Evolutionary conservation across 257 asterid genomes (phyloP).

Genomic region (Primulina eburnea): DNA sequence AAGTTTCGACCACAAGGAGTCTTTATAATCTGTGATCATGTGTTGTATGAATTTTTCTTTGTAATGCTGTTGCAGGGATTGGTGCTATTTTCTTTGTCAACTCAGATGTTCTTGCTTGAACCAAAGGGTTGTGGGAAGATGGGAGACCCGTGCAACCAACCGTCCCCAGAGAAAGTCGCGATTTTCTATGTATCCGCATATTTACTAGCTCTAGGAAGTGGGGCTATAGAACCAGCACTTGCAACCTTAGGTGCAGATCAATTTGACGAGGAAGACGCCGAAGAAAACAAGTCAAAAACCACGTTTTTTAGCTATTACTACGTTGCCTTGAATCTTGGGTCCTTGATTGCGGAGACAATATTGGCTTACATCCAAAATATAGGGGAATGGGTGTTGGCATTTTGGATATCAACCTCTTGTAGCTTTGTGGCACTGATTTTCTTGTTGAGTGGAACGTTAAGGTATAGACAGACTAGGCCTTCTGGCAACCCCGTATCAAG

Average conservation of each 20-base stretch:
- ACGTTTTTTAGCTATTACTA: constrained; percentile 69
- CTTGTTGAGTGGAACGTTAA: constrained; percentile 49
- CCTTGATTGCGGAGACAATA: constrained; percentile 67
- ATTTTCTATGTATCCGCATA: constrained; percentile 62
- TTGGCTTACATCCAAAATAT: constrained; percentile 59
- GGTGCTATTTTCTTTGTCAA: constrained; percentile 54
- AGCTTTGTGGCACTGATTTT: constrained; percentile 55
- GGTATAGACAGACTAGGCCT: constrained; percentile 59
- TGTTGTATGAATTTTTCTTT: not conserved
- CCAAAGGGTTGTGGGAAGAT: constrained; percentile 70
- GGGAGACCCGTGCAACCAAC: constrained; percentile 46
- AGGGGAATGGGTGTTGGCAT: constrained; percentile 75
- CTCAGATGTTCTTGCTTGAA: constrained; percentile 63
- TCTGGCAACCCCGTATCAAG: constrained; percentile 65
- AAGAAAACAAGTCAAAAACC: constrained; percentile 59
- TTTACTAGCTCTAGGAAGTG: constrained; percentile 78
- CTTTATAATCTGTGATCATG: not conserved
- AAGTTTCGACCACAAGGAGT: not conserved
- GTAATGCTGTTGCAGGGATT: constrained; percentile 47
- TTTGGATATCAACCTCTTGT: constrained; percentile 75
- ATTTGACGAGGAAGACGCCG: constrained; percentile 65
- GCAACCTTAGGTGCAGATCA: constrained; percentile 84
- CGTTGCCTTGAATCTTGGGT: constrained; percentile 73
- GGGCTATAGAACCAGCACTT: constrained; percentile 83
- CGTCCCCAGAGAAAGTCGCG: constrained; percentile 48